Evolutionary conservation across 306 rosid species (phyloP), one percentile per base, ranked within the genome.

Genomic region (Pterocarpus santalinus): DNA sequence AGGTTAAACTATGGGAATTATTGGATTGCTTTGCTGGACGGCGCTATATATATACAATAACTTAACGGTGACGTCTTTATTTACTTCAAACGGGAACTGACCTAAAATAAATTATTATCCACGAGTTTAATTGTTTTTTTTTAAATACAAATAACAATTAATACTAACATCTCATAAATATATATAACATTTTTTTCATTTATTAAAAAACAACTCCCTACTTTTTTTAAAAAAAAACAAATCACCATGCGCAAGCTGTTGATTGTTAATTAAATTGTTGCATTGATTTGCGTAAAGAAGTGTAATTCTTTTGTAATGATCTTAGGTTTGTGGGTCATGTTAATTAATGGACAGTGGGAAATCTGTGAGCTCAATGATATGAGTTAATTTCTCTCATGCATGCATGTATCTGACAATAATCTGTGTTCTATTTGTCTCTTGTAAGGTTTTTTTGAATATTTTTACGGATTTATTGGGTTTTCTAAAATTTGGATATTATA

Each of bases 1-100:
- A 14, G 5, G 14, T 12, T 46, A 46, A 72, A 35, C 14, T 68
- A 68, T 35, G 65, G 16, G 5, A 52, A n/a, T 34, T n/a, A 52
- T 72, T 34, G 64, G 38, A 55, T 55, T 4, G 16, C 22, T 33
- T 34, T 55, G 77, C 13, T 56, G 17, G 46, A 46, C 12, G 65
- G 66, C 15, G 52, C 65, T 36, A 1, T 22, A 4, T 36, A 56
- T 52, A n/a, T 35, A 15, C 53, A 53, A 11, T 72, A 72, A 72
- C 77, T 56, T 72, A 55, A 16, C 7, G 5, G 38, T 55, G 22
- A 55, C 77, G 53, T 36, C 41, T 74, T 60, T 12, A 60, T 13
- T 74, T 74, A 74, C 78, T 73, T 73, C 78, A 57, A 57, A 36
- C 7, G 38, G 22, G 38, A 41, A 39, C 14, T 60, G 1, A 58